Conservation (phyloP, 23 red algal species). For the Gracilariopsis chorda region DNA sequence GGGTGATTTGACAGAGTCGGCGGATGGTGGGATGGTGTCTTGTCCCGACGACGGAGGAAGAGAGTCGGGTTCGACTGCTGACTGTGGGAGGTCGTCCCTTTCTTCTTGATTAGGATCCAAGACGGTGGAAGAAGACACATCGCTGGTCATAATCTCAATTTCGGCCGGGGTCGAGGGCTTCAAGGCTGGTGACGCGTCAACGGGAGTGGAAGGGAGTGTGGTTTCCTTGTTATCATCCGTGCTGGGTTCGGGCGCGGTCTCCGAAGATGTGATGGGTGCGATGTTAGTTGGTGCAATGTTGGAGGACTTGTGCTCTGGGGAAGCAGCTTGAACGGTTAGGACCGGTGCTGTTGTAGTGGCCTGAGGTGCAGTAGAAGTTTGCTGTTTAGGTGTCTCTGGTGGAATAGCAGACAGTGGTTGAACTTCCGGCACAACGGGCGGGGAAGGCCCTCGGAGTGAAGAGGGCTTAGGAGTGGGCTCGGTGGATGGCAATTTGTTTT, state of each 20-base stretch:
- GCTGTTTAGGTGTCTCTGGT: background rate
- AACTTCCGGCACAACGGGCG: background rate
- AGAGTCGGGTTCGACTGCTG: background rate
- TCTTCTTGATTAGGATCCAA: slow-evolving; percentile 6
- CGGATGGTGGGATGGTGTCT: background rate
- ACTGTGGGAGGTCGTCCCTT: background rate
- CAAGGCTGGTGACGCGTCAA: background rate
- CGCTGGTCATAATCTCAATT: slow-evolving; percentile 26
- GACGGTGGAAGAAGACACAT: background rate
- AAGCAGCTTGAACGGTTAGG: background rate
- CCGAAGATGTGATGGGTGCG: background rate
- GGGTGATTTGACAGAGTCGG: background rate
- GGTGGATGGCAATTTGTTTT: background rate
- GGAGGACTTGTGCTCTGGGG: background rate
- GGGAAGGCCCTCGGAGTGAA: background rate
- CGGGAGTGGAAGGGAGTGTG: background rate
- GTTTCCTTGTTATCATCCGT: slow-evolving; percentile 21
- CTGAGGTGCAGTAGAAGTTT: background rate
- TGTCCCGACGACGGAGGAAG: background rate
- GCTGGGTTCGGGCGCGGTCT: background rate
- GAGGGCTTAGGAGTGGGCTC: background rate
- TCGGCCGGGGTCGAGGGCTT: slow-evolving; percentile 5
- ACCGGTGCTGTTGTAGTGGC: background rate
- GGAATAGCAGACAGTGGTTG: background rate
- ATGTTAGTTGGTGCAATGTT: background rate